Evolutionary conservation across 208 protist genomes (phyloP), one percentile per base, ranked within the genome.

Genomic region (Crithidia mellificae): DNA sequence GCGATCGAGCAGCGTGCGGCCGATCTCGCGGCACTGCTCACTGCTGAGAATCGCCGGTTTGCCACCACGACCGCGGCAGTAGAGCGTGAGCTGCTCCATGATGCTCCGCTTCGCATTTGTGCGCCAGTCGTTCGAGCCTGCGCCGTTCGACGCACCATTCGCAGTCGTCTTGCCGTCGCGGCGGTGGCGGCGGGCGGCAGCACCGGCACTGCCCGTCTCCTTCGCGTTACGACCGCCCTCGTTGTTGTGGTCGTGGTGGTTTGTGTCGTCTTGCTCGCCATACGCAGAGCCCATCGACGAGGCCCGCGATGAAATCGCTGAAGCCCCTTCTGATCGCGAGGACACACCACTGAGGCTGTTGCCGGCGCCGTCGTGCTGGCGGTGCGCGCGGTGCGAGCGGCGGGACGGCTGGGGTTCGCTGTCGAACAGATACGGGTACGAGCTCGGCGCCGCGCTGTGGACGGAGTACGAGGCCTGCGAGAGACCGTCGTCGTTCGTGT

Each of bases 31-130:
- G 56, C 92, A 91, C 50, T 87, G 71, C 17, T 83, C 71, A 47
- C 77, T 72, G 34, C 47, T 78, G 25, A 95, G 66, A 32, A 92
- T 77, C n/a, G 55, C 50, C 39, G 89, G 89, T 68, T 67, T 73
- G 6, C 84, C 86, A 25, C 73, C 62, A 6, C 74, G 59, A 1
- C 86, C 86, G 14, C 77, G 74, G 20, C 84, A 74, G 76, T 91
- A 92, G 29, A 91, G 55, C 19, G 89, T 92, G 1, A 92, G 80
- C 69, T 88, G 81, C 72, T 92, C 77, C 34, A 91, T 77, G 64
- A 94, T 94, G 5, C 78, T 80, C 20, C 84, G 83, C 83, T 94
- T 94, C 25, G 89, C 89, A 15, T 69, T 67, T 4, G 63, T 64
- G 29, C 89, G 85, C 87, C 89, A 94, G 64, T 89, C 80, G 22